Evolutionary conservation across 176 grass and related monocot genomes (phyloP).

Genomic region (Oryza coarctata): DNA sequence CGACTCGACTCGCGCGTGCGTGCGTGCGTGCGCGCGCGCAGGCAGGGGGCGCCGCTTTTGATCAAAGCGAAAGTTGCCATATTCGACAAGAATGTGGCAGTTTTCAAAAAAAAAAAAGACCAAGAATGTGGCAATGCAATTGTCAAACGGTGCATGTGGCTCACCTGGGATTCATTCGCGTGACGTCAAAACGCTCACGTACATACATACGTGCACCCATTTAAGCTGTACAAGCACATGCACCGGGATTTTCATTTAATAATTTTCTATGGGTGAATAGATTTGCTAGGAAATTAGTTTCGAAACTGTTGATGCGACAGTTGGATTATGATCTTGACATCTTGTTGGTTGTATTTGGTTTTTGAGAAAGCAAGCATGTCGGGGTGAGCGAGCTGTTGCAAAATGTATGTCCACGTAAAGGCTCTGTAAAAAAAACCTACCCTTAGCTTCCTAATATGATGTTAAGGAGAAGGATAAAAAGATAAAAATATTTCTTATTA

Average conservation of each 20-base stretch:
- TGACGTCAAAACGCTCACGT: not conserved
- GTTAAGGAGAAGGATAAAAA: no score
- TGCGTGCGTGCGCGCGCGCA: not conserved
- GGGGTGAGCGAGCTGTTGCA: not conserved
- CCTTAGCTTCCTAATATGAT: no score
- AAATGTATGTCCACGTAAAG: not conserved
- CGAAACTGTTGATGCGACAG: no score
- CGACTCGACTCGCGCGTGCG: no score
- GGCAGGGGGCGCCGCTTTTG: not conserved
- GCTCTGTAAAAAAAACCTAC: no score
- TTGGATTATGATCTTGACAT: not conserved
- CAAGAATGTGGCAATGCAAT: not conserved
- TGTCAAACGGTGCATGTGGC: slow-evolving; percentile 25
- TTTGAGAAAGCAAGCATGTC: not conserved
- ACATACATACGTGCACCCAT: not conserved
- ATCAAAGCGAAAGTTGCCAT: not conserved
- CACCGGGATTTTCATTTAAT: not conserved
- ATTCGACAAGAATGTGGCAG: not conserved
- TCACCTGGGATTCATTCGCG: not conserved
- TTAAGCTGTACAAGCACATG: not conserved
- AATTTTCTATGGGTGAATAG: not conserved
- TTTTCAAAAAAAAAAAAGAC: no score
- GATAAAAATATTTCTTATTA: no score
- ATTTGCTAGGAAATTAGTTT: not conserved
- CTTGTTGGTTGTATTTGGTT: not conserved